A percentile compares a stretch with the other conserved stretches of the same genome.
These are phyloP conservation scores for Penicillium soppii DNA, from an alignment of 495 filamentous ascomycete species.

Conservation along the genomic window DNA sequence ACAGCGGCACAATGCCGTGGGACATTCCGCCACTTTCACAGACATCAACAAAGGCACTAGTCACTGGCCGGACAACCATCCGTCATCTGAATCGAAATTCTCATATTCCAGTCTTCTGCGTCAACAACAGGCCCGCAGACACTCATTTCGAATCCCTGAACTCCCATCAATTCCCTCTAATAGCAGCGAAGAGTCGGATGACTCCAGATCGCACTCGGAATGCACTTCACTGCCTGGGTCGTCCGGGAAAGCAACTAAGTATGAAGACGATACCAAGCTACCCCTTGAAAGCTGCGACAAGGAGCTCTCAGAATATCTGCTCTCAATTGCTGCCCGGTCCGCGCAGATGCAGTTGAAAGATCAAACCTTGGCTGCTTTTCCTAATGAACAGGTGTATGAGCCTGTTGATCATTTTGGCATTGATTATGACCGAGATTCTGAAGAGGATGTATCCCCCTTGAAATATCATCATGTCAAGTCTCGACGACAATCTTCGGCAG, in stretches of 20 bases:
- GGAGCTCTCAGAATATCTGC: slow-evolving; percentile 68
- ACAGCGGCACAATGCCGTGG: slow-evolving; percentile 13
- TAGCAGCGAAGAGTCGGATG: slow-evolving; percentile 55
- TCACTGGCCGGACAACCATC: slow-evolving; percentile 1
- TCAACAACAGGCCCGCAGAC: slow-evolving; percentile 41
- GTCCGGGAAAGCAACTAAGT: background rate
- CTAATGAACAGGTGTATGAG: slow-evolving; percentile 63
- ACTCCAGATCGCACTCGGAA: slow-evolving; percentile 45
- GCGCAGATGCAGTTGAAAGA: slow-evolving; percentile 72
- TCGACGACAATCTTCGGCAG: slow-evolving; percentile 46
- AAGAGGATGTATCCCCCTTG: slow-evolving; percentile 39
- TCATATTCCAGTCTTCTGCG: slow-evolving; percentile 45
- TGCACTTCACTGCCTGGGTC: slow-evolving; percentile 47
- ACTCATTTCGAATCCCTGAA: slow-evolving; percentile 56
- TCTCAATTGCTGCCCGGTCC: slow-evolving; percentile 71
- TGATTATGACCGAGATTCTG: slow-evolving; percentile 50
- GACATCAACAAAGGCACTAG: background rate
- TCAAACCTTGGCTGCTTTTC: slow-evolving; percentile 68
- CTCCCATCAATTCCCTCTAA: slow-evolving; percentile 54
- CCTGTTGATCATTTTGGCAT: slow-evolving; percentile 60
- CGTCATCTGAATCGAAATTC: slow-evolving; percentile 42
- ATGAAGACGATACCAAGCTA: slow-evolving; percentile 29
- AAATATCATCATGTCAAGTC: slow-evolving; percentile 29
- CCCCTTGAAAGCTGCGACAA: slow-evolving; percentile 65
- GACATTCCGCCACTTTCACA: background rate